These are phyloP conservation scores for Fusarium xylarioides DNA, from an alignment of 2,329 filamentous ascomycete genomes.

Conservation along the genomic window DNA sequence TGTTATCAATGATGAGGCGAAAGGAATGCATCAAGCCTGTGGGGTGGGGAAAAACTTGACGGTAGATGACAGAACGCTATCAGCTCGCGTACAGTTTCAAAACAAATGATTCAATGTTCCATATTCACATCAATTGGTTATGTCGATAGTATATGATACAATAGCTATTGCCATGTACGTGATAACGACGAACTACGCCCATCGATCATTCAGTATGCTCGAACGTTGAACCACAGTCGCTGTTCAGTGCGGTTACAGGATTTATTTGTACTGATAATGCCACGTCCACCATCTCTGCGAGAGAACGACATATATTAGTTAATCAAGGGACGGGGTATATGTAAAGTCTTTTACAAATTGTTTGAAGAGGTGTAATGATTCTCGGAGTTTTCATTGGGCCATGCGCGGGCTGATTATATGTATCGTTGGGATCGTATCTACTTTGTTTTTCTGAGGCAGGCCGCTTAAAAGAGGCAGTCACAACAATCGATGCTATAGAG, in stretches of 20 bases:
- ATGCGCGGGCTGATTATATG: neutral
- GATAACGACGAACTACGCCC: neutral
- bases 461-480: slow-evolving; percentile 50
- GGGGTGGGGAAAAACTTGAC: slow-evolving; percentile 28
- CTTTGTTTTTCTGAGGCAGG: neutral
- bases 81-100: slow-evolving; percentile 30
- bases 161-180: neutral
- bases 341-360: slow-evolving; percentile 16
- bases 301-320: slow-evolving; percentile 4
- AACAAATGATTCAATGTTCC: slow-evolving; percentile 8
- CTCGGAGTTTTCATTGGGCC: neutral
- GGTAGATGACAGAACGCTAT: slow-evolving; percentile 37
- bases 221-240: neutral
- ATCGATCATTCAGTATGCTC: neutral
- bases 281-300: neutral
- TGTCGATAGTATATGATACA: neutral
- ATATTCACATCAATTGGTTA: slow-evolving; percentile 10
- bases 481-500: slow-evolving; percentile 51
- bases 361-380: neutral
- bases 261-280: neutral
- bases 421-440: slow-evolving; percentile 6
- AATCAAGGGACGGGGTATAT: slow-evolving; percentile 6
- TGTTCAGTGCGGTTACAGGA: neutral
- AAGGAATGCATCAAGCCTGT: neutral
- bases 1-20: slow-evolving; percentile 5